Evolutionary conservation across 2,329 filamentous ascomycete genomes (phyloP).

Genomic region (Cercospora janseana): DNA sequence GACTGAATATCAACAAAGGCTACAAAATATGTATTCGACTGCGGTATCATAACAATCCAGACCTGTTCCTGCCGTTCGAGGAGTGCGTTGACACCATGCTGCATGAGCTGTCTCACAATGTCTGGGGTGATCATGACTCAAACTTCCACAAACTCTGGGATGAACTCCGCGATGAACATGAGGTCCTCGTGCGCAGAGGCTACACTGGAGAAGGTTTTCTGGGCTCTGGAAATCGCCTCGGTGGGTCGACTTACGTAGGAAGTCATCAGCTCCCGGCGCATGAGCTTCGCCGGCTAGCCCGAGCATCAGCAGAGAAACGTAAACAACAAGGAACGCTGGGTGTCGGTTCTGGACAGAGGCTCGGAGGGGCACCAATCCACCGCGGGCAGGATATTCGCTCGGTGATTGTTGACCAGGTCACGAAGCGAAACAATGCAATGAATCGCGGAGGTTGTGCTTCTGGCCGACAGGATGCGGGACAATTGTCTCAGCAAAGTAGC

Average conservation of each 20-base stretch:
- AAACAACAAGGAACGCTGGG: constrained; percentile 46
- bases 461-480: constrained; percentile 62
- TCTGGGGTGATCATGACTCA: constrained; percentile 76
- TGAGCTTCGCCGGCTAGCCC: constrained; percentile 72
- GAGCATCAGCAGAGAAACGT: constrained; percentile 66
- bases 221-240: constrained; percentile 69
- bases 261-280: constrained; percentile 60
- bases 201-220: constrained; percentile 91
- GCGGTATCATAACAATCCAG: constrained; percentile 70
- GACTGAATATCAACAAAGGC: constrained; percentile 74
- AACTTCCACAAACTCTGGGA: constrained; percentile 87
- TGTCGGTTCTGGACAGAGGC: constrained; percentile 64
- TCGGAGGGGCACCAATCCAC: constrained; percentile 62
- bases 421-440: constrained; percentile 55
- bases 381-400: constrained; percentile 67
- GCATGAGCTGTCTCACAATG: constrained; percentile 88
- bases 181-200: constrained; percentile 72
- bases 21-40: constrained; percentile 79
- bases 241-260: constrained; percentile 53
- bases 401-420: constrained; percentile 69
- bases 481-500: constrained; percentile 66
- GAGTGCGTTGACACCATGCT: constrained; percentile 86
- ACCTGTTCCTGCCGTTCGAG: constrained; percentile 76
- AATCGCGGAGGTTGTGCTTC: constrained; percentile 71
- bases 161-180: constrained; percentile 81